phyloP scores from a whole-genome alignment of 2,329 filamentous ascomycete genomes.

The Botrytis hyacinthi region DNA sequence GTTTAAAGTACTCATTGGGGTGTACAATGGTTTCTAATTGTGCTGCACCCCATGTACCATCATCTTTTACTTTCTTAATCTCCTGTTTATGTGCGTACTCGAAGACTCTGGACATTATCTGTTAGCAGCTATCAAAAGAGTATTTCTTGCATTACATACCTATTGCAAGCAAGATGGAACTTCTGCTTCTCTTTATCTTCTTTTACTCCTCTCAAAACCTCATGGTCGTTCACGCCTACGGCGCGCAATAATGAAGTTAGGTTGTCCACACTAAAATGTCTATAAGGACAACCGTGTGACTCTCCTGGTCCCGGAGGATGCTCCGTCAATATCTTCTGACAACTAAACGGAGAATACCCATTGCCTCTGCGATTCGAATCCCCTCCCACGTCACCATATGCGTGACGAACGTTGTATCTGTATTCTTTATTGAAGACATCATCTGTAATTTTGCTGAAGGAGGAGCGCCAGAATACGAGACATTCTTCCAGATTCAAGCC shows the following conservation, averaged over 20 bases:
- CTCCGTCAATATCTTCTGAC: conserved; percentile 92
- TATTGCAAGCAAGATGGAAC: conserved; percentile 93
- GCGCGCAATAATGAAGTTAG: conserved; percentile 71
- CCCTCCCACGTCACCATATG: conserved; percentile 91
- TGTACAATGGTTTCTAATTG: conserved; percentile 95
- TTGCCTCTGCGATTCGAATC: conserved; percentile 82
- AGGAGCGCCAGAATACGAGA: conserved; percentile 84
- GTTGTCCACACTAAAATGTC: conserved; percentile 89
- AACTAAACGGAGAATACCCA: conserved; percentile 88
- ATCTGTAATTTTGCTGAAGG: conserved; percentile 84
- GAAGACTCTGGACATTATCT: conserved; percentile 63
- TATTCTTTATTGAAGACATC: conserved; percentile 98
- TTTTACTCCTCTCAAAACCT: conserved; percentile 74
- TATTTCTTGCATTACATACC: conserved; percentile 47
- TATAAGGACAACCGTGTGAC: conserved; percentile 92
- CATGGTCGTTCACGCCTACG: conserved; percentile 75
- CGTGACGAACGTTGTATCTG: conserved; percentile 92
- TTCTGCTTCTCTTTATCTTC: conserved; percentile 87
- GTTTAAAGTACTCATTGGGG: conserved; percentile 97
- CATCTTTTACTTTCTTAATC: conserved; percentile 73
- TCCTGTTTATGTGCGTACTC: conserved; percentile 80
- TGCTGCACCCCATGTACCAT: conserved; percentile 65
- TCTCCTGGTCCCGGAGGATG: conserved; percentile 83
- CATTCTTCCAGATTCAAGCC: conserved; percentile 90
- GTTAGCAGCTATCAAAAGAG: conserved; percentile 10